phyloP scores from a whole-genome alignment of 306 rosid genomes.

The Dryas drummondii region DNA sequence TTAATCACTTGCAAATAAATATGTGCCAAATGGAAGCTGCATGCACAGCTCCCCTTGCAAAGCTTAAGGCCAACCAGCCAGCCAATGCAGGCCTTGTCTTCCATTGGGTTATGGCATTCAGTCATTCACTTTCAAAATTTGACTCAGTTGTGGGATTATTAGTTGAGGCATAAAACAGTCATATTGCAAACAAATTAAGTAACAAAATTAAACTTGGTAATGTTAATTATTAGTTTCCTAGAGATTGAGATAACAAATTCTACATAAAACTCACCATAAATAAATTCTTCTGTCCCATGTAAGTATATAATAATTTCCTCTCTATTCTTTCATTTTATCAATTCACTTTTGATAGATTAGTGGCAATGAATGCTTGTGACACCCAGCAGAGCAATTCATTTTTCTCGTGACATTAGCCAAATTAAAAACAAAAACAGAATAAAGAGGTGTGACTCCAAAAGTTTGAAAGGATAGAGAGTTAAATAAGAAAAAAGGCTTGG shows the following conservation, averaged over 20 bases:
- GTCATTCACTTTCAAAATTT: neutral
- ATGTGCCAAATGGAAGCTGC: neutral
- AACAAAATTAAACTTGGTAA: too few relatives aligned
- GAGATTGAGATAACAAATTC: too few relatives aligned
- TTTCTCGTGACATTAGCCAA: neutral
- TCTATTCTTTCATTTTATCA: too few relatives aligned
- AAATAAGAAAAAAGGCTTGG: neutral
- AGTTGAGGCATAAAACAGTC: too few relatives aligned
- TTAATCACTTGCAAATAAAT: neutral
- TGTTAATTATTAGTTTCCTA: too few relatives aligned
- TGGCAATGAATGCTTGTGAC: too few relatives aligned
- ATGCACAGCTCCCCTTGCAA: neutral
- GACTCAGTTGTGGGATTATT: neutral
- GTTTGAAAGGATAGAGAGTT: neutral
- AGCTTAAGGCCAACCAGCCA: neutral
- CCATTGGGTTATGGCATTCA: neutral
- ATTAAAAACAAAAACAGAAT: neutral
- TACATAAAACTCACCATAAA: too few relatives aligned
- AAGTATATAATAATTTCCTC: too few relatives aligned
- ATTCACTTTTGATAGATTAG: too few relatives aligned
- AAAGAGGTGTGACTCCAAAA: neutral
- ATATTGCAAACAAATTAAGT: too few relatives aligned
- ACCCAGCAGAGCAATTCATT: too few relatives aligned
- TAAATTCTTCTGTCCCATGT: too few relatives aligned
- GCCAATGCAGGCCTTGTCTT: neutral